Evolutionary conservation across 495 filamentous ascomycete genomes (phyloP), one percentile per base, ranked within the genome.

Genomic region (Talaromyces ruber): DNA sequence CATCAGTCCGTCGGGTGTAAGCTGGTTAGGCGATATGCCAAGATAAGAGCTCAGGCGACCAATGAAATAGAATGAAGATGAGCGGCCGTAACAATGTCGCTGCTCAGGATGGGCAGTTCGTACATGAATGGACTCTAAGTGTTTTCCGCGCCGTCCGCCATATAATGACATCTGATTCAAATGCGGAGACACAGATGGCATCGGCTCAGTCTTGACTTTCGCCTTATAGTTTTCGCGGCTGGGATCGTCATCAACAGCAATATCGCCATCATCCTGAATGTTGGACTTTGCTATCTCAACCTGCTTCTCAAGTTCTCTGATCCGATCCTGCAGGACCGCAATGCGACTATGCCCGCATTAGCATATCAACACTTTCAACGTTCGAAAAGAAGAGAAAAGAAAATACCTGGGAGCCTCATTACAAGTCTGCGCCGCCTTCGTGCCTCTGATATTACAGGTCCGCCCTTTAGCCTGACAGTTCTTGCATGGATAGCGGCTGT

Each of bases 401-500:
- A 16, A 21, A 29, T 28, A 60, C 59, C 28, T 60, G 16, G 29
- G 7, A 43, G 57, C 37, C 9, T 45, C 57, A 25, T 62, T 25
- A 14, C 63, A 62, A 22, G 65, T 70, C 16, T 55, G 59, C 25
- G 25, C 39, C n/a, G 47, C 50, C 5, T 57, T 45, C 18, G 65
- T 63, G 43, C 70, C 71, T 25, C 62, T 72, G 26, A 73, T 76
- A 60, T 68, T 73, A 66, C 78, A 81, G 3, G 66, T 59, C 9
- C 65, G 64, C 14, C 72, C 74, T 61, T 70, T 68, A 28, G 18
- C 65, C 58, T 68, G 53, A 60, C 79, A 81, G 63, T 82, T 81
- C 18, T 61, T 64, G 64, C 81, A 82, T 9, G 77, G 79, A 54
- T 67, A 52, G 24, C 66, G 62, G 50, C 70, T 74, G 60, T 83